Base-by-base conservation (phyloP, 257 asterid genomes). In the Capsicum rhomboideum region DNA sequence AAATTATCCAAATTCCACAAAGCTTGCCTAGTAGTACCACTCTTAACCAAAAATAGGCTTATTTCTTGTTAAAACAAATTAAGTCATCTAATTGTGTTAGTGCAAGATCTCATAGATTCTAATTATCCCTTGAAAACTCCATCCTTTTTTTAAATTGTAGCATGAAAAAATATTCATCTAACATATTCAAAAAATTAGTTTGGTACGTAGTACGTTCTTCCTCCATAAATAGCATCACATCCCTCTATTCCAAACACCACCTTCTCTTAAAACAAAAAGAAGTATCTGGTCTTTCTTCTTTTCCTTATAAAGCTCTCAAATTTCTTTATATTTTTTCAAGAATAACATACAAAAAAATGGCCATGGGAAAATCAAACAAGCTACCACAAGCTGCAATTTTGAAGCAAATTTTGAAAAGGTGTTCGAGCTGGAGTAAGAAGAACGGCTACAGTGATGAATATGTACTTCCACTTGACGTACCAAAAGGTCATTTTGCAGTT, bases 391-490 rank as follows among this genome's bases (percentile, higher is more conserved):
- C 83, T 34, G 82, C 82, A 44, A 63, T n/a, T 21, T 11, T 85
- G 42, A 87, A 82, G 79, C 83, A 87, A 69, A 83, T 85, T 26
- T 10, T 79, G 37, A 85, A 59, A 63, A 37, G 82, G 49, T 83
- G 86, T 79, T 87, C 85, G 56, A 85, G 80, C 14, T 50, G 37
- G 37, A 14, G 34, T 50, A 87, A 79, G 44, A 42, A 82, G 9
- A 7, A 20, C 40, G 16, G 28, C 12, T 55, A 20, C 26, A 20
- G 8, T 4, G 5, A 34, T 4, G 17, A 56, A 10, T 44, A 53
- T 10, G 34, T 31, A 8, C 86, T 86, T 5, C 93, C 93, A 0
- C 21, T 81, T 17, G 93, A 88, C 86, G 93, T 90, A 0, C 93
- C 93, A 6, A 89, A 90, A 83, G 90, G 91, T 0, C 90, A 90